Conservation (phyloP, 352 stramenopile genomes). For the Phytophthora podocarpi region DNA sequence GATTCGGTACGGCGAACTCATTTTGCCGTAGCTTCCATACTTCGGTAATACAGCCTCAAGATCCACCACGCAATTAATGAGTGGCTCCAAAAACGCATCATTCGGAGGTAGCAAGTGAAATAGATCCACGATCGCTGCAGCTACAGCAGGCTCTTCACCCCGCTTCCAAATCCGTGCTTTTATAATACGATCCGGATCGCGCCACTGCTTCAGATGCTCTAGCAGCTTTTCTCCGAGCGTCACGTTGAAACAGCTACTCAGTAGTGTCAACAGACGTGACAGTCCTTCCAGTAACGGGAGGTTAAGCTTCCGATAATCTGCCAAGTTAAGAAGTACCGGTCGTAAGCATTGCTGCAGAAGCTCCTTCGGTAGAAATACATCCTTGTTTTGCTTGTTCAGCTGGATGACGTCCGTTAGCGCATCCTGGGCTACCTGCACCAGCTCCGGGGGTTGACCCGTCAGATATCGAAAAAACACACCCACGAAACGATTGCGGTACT, state of each 20-base stretch:
- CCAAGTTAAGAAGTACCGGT: constrained; percentile 96
- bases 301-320: constrained; percentile 97
- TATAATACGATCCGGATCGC: constrained; percentile 89
- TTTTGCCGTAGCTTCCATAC: constrained; percentile 91
- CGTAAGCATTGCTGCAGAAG: constrained; percentile 95
- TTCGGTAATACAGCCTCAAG: constrained; percentile 92
- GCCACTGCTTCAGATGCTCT: constrained; percentile 96
- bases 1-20: constrained; percentile 92
- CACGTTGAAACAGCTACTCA: constrained; percentile 98
- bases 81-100: constrained; percentile 94
- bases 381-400: constrained; percentile 88
- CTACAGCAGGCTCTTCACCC: constrained; percentile 95
- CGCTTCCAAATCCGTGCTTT: constrained; percentile 93
- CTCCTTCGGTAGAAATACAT: constrained; percentile 93
- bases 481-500: constrained; percentile 86
- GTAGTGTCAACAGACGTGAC: constrained; percentile 90
- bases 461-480: constrained; percentile 92
- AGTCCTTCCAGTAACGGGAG: constrained; percentile 94
- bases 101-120: constrained; percentile 96
- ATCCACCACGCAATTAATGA: constrained; percentile 95
- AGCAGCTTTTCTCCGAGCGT: constrained; percentile 97
- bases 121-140: constrained; percentile 95
- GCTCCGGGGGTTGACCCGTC: constrained; percentile 81
- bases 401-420: constrained; percentile 84
- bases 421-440: constrained; percentile 83